These are phyloP conservation scores for Globisporangium abappressorium DNA, from an alignment of 352 stramenopile genomes.

Conservation along the genomic window DNA sequence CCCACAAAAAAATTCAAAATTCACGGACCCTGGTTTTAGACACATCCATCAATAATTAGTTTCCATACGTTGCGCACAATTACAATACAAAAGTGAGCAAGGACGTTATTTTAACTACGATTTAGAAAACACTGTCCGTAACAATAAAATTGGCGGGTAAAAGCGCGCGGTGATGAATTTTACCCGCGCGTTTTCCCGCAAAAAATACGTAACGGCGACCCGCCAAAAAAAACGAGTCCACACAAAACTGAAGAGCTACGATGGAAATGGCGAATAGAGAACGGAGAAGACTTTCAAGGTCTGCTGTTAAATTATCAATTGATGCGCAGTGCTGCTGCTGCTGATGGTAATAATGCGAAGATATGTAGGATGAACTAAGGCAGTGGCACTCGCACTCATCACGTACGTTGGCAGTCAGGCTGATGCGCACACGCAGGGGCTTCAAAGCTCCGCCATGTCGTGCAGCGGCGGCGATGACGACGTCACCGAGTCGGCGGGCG, in stretches of 20 bases:
- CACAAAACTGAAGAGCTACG: background rate
- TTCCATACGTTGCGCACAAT: background rate
- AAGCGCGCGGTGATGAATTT: constrained; percentile 22
- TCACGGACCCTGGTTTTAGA: constrained; percentile 12
- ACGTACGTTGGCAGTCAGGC: background rate
- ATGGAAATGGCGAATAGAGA: background rate
- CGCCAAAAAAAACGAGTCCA: background rate
- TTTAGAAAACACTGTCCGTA: too few species aligned
- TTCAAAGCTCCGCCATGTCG: constrained; percentile 4
- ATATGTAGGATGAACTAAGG: background rate
- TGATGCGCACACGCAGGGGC: background rate
- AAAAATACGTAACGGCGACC: constrained; percentile 8
- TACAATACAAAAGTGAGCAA: background rate
- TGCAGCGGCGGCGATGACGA: background rate
- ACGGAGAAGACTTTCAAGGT: background rate
- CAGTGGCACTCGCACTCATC: background rate
- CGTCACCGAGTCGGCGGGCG: background rate
- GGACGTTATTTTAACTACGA: background rate
- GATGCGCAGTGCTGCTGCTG: background rate
- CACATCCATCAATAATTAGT: constrained; percentile 1
- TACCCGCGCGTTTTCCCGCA: constrained; percentile 45
- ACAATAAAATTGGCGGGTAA: constrained; percentile 34
- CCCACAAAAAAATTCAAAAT: constrained; percentile 21
- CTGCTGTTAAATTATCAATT: background rate
- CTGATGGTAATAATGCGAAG: background rate